These are phyloP conservation scores for Noccaea caerulescens DNA, from an alignment of 345 rosid genomes.

Conservation along the genomic window DNA sequence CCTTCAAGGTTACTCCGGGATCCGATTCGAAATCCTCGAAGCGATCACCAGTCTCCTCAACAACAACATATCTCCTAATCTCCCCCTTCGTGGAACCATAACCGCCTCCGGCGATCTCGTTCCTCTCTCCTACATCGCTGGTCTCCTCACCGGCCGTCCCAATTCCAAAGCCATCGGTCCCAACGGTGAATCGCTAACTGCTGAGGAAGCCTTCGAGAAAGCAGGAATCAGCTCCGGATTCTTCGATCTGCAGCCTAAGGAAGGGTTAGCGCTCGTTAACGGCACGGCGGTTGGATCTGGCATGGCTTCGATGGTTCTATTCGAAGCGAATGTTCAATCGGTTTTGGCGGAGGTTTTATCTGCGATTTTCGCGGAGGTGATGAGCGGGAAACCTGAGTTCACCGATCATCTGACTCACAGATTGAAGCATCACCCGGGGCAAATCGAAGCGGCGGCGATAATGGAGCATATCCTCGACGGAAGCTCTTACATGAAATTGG, in stretches of 20 bases:
- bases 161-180: slow-evolving; percentile 69
- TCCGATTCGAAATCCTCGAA: slow-evolving; percentile 74
- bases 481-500: slow-evolving; percentile 61
- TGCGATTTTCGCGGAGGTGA: slow-evolving; percentile 70
- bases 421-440: slow-evolving; percentile 82
- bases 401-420: slow-evolving; percentile 75
- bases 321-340: slow-evolving; percentile 55
- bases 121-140: slow-evolving; percentile 74
- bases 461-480: slow-evolving; percentile 81
- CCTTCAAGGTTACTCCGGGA: slow-evolving; percentile 74
- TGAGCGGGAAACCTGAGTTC: slow-evolving; percentile 79
- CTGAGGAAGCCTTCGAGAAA: slow-evolving; percentile 51
- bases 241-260: slow-evolving; percentile 75
- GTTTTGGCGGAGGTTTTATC: slow-evolving; percentile 63
- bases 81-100: slow-evolving; percentile 76
- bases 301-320: slow-evolving; percentile 70
- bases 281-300: slow-evolving; percentile 83
- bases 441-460: slow-evolving; percentile 80
- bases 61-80: slow-evolving; percentile 62
- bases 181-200: slow-evolving; percentile 46
- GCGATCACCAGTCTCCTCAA: slow-evolving; percentile 69
- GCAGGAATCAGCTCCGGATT: slow-evolving; percentile 56
- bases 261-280: slow-evolving; percentile 73
- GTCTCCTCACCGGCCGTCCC: slow-evolving; percentile 65
- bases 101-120: slow-evolving; percentile 79